Conservation (phyloP, 176 grass and related monocot species). For the Luzula sylvatica region DNA sequence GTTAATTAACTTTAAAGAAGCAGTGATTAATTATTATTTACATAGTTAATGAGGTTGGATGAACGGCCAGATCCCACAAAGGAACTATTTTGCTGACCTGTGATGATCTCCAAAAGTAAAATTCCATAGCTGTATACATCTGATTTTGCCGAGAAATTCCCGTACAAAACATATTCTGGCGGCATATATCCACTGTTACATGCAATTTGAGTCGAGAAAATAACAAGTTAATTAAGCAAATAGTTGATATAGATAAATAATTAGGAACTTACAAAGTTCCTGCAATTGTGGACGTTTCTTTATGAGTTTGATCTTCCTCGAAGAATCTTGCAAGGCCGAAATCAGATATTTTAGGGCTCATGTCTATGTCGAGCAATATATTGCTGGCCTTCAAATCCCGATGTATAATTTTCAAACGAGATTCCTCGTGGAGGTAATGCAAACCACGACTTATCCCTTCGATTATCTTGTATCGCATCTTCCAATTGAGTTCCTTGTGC, state of each 20-base stretch:
- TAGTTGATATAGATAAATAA: not conserved
- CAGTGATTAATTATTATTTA: no score
- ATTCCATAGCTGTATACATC: no score
- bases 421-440: constrained; percentile 13
- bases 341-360: constrained; percentile 22
- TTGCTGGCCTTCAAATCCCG: constrained; percentile 19
- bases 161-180: not conserved
- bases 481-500: not conserved
- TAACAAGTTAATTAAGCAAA: not conserved
- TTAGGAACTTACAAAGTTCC: constrained; percentile 16
- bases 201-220: no score
- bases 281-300: not conserved
- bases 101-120: constrained; percentile 3
- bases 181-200: constrained; percentile 10
- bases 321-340: constrained; percentile 19
- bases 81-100: not conserved
- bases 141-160: not conserved
- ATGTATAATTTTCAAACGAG: constrained; percentile 17
- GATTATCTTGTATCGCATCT: not conserved
- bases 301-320: not conserved
- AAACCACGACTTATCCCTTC: constrained; percentile 12
- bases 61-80: not conserved
- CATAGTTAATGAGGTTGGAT: not conserved
- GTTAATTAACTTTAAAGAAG: no score
- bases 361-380: constrained; percentile 19